Base-by-base conservation (phyloP, 768 basidiomycete species). In the Russula vinacea region DNA sequence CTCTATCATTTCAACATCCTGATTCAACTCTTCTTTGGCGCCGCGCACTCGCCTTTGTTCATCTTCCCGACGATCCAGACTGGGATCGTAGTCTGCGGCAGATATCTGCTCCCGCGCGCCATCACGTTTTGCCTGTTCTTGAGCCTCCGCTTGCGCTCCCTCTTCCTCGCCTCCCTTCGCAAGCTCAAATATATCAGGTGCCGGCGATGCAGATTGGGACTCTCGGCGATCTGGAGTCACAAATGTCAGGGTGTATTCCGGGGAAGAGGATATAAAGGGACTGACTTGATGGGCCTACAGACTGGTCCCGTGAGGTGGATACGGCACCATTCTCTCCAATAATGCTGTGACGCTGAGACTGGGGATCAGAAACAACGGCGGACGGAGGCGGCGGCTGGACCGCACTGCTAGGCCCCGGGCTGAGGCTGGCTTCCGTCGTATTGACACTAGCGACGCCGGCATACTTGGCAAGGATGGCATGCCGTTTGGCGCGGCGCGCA, bases 61-160 rank as follows among this genome's bases (percentile, higher is more conserved):
- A 67, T 95, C 92, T 71, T 92, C 91, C 26, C 88, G 82, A 26
- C 89, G 83, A 76, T 98, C 96, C 68, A 88, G 72, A 68, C 82
- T 85, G 39, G 89, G 87, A 73, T 98, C 90, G 75, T 97, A 97
- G 75, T 98, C 95, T 51, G 94, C 95, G 24, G 95, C 95, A 35
- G 86, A 90, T 50, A 97, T 80, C 71, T 93, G 90, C 68, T 89
- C 86, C 39, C 73, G 79, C 59, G 76, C 77, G 42, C 75, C 78
- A 55, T 81, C 79, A 4, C 62, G 67, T 67, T 80, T 78, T 37
- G 74, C 74, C 67, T 78, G 79, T 44, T 77, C 77, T 56, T 81
- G 79, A 17, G 76, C 77, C 60, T 81, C 79, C 9, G 77, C 78
- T 40, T 82, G 77, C 19, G 75, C 77, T 22, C 75, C 78, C 40